phyloP scores from a whole-genome alignment of 805 yeast genomes.

The Candida oleophila region DNA sequence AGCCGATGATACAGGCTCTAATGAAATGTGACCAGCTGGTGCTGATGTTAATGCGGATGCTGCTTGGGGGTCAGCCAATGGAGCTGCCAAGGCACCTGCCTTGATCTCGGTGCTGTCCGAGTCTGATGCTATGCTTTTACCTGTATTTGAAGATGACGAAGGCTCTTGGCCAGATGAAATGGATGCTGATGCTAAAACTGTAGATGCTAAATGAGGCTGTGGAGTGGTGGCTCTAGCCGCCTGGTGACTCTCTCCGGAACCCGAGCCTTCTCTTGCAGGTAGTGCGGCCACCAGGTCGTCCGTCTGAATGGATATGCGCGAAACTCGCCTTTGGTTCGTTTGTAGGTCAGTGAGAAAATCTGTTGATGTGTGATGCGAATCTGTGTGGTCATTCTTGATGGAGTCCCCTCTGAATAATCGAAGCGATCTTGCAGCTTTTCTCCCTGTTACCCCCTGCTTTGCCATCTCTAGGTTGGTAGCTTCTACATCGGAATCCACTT shows the following conservation, averaged over 20 bases:
- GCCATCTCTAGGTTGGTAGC: neutral
- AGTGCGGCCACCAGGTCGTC: too few species aligned
- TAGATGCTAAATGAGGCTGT: too few species aligned
- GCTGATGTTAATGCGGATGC: neutral
- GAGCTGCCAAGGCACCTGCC: neutral
- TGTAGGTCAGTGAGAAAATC: neutral
- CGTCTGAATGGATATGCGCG: neutral
- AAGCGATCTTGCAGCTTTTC: constrained; percentile 59
- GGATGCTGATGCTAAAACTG: too few species aligned
- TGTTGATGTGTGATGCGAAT: neutral
- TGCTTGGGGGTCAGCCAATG: too few species aligned
- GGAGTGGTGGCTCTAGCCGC: too few species aligned
- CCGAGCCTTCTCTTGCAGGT: too few species aligned
- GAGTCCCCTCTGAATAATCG: constrained; percentile 46
- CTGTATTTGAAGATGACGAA: too few species aligned
- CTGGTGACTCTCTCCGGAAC: too few species aligned
- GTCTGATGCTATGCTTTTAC: neutral
- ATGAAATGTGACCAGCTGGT: neutral
- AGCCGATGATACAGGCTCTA: constrained; percentile 68
- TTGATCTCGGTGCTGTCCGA: too few species aligned
- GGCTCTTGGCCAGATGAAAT: too few species aligned
- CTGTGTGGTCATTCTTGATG: neutral
- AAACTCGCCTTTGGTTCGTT: neutral
- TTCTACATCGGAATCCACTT: neutral
- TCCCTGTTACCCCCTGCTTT: constrained; percentile 37